phyloP scores from a whole-genome alignment of 2,329 filamentous ascomycete species.

The Ophiostoma tasmaniense region DNA sequence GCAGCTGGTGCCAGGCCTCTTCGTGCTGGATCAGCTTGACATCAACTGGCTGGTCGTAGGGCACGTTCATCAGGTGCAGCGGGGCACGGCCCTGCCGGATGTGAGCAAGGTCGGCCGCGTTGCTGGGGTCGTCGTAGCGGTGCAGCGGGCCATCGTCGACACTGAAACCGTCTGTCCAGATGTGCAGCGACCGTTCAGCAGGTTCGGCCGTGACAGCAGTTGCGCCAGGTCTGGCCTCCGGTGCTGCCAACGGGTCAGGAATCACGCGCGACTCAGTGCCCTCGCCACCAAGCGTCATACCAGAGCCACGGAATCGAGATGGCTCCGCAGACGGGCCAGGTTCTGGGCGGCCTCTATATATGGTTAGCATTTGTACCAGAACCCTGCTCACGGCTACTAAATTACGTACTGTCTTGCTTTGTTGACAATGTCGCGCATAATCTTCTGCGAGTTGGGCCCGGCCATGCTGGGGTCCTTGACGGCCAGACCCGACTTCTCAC shows the following conservation, averaged over 20 bases:
- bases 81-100: conserved; percentile 71
- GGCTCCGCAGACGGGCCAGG: conserved; percentile 34
- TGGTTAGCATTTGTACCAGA: not conserved
- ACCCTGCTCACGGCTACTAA: not conserved
- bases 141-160: conserved; percentile 72
- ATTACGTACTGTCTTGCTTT: conserved; percentile 42
- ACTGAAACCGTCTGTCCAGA: conserved; percentile 80
- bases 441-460: conserved; percentile 41
- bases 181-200: conserved; percentile 62
- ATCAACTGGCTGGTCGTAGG: conserved; percentile 65
- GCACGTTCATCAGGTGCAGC: conserved; percentile 68
- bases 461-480: conserved; percentile 49
- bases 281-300: conserved; percentile 71
- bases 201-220: conserved; percentile 25
- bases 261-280: conserved; percentile 61
- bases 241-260: conserved; percentile 46
- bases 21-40: conserved; percentile 70
- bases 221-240: conserved; percentile 21
- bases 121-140: conserved; percentile 70
- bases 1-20: conserved; percentile 63
- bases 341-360: conserved; percentile 7
- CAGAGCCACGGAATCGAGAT: conserved; percentile 57
- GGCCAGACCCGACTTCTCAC: conserved; percentile 70
- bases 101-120: conserved; percentile 62
- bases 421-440: conserved; percentile 56